phyloP scores from a whole-genome alignment of 768 basidiomycete genomes.

The Suillus tomentosus region DNA sequence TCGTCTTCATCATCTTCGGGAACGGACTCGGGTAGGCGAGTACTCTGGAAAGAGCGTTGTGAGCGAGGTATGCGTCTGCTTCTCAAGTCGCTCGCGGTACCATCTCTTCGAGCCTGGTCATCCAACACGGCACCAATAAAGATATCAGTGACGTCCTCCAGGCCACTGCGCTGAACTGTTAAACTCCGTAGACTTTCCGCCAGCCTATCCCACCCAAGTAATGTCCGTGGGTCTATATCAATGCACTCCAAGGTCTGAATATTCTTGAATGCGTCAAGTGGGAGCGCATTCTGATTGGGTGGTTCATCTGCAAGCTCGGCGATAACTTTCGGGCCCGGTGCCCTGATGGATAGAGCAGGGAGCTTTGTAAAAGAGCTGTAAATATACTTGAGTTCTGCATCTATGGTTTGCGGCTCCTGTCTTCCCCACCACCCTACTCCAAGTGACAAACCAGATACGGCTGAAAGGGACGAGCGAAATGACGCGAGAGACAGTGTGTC shows the following conservation, averaged over 20 bases:
- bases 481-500: slow-evolving; percentile 77
- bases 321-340: slow-evolving; percentile 66
- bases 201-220: slow-evolving; percentile 84
- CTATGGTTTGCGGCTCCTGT: slow-evolving; percentile 57
- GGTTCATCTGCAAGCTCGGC: slow-evolving; percentile 69
- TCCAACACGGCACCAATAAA: slow-evolving; percentile 78
- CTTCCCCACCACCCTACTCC: slow-evolving; percentile 74
- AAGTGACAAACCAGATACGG: slow-evolving; percentile 74
- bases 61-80: slow-evolving; percentile 46
- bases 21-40: slow-evolving; percentile 58
- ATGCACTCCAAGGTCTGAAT: slow-evolving; percentile 72
- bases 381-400: slow-evolving; percentile 80
- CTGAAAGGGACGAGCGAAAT: slow-evolving; percentile 74
- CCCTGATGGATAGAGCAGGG: slow-evolving; percentile 69
- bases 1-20: slow-evolving; percentile 50
- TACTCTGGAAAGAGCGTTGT: slow-evolving; percentile 49
- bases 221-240: slow-evolving; percentile 79
- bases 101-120: slow-evolving; percentile 66
- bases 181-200: slow-evolving; percentile 70
- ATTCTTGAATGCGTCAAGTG: slow-evolving; percentile 85
- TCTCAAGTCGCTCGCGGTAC: slow-evolving; percentile 49
- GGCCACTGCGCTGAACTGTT: slow-evolving; percentile 75
- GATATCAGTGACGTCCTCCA: slow-evolving; percentile 79
- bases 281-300: slow-evolving; percentile 73
- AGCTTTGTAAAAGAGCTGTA: slow-evolving; percentile 91